Evolutionary conservation across 441 rosid species (phyloP), one percentile per base, ranked within the genome.

Genomic region (Cnidoscolus chayamansa): DNA sequence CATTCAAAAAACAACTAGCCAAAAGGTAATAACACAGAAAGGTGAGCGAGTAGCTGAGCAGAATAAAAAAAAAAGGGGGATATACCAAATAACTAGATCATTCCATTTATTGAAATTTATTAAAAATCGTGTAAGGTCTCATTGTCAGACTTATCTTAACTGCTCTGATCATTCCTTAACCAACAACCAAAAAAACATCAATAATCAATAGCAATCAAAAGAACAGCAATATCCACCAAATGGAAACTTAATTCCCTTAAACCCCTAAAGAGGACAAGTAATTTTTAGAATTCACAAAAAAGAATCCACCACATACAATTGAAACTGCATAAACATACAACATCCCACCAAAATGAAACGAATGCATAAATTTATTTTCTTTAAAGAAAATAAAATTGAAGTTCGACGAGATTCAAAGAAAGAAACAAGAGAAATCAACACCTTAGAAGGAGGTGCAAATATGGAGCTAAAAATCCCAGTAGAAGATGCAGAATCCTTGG

Each of bases 361-460:
- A 43, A 63, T 40, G 50, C 47, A 25, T 40, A 1, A 63, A 37
- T 40, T 40, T 7, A 3, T 5, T 40, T 40, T 40, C 45, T 40
- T 40, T 40, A 40, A 40, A 35, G 40, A 35, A 35, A 35, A 35
- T 25, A 35, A 3, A 4, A 3, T 40, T 7, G 7, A 40, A 40
- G 45, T 40, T 7, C 45, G 4, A 40, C 4, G 6, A 40, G 45
- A 58, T 58, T 25, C 12, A 58, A 20, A 0, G 17, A 57, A 53
- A 16, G 0, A n/a, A n/a, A 54, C 1, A 0, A 19, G 7, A 0
- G 0, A 10, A 15, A 40, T 9, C 0, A 35, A 30, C 59, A 91
- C 95, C 93, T 86, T 79, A 5, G 90, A 65, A 16, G 89, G 75
- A 74, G 94, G 90, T 37, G 88, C 76, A 64, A 94, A 90, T 48